Base-by-base conservation (phyloP, 2,329 filamentous ascomycete genomes). In the Ceratocystiopsis brevicomis region DNA sequence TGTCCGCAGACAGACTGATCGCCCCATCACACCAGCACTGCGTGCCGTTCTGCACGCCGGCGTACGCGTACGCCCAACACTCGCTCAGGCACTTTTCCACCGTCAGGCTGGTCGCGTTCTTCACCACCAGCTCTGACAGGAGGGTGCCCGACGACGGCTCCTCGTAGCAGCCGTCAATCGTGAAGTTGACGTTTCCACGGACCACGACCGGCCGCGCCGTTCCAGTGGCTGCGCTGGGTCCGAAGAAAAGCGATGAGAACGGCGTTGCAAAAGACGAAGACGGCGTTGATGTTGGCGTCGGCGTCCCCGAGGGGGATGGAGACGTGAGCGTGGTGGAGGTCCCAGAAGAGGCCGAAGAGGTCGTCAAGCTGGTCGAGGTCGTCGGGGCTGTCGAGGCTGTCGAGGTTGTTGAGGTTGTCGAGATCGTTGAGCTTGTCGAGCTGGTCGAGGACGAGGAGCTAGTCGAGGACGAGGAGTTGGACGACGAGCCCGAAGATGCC, bases 1-100 rank as follows among this genome's bases (percentile, higher is more conserved):
- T 32, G 43, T 54, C 49, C 30, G 53, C 54, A 2, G 47, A 30
- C 33, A 53, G 54, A 9, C 48, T 45, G 21, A 54, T 38, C 0
- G 44, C 43, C 40, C 60, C 52, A 15, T 57, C 59, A 41, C 62
- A 65, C 53, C 59, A 63, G 52, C 64, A 66, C 48, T 64, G 56
- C 0, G 53, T 50, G 9, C 59, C 59, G 44, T 59, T 59, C 51
- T 62, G 59, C 16, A 62, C 50, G 3, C 61, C 61, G 6, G 57
- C 58, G 44, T 58, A 62, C 13, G 48, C 44, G 49, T 56, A 59
- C 16, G 50, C 47, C 42, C 48, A 50, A 53, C 57, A 60, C 39
- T 46, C 44, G 9, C 45, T 30, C 1, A 59, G 53, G 45, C 59
- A 61, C 25, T 44, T 45, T 14, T 51, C 49, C 15, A 58, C 51